Percentiles rank a stretch among this genome's conserved stretches.
Conservation (phyloP, 2,329 filamentous ascomycete species). For the Piedraia hortae region DNA sequence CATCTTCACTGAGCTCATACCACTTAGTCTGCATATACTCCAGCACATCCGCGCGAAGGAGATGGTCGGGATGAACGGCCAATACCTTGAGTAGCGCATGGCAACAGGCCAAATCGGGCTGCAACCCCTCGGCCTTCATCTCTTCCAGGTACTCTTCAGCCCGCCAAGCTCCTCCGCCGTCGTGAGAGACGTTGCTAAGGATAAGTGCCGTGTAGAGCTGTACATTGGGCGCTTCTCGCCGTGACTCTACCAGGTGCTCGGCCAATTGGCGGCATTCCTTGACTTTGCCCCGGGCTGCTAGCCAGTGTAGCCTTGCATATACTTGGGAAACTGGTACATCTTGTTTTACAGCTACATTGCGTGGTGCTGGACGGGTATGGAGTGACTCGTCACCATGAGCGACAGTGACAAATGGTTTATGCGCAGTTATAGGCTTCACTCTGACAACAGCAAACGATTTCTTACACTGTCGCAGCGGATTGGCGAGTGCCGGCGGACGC, state of each 20-base stretch:
- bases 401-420: no score
- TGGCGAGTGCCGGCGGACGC: no score
- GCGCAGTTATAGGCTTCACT: no score
- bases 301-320: constrained; percentile 23
- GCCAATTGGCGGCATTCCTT: constrained; percentile 21
- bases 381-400: no score
- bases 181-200: constrained; percentile 35
- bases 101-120: constrained; percentile 37
- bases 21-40: constrained; percentile 47
- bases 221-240: constrained; percentile 26
- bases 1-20: constrained; percentile 33
- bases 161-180: constrained; percentile 36
- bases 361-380: no score
- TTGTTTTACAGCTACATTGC: no score
- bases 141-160: constrained; percentile 41
- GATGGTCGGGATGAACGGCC: constrained; percentile 62
- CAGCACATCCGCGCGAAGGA: constrained; percentile 43
- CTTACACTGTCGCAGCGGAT: no score
- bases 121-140: constrained; percentile 34
- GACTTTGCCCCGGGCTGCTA: constrained; percentile 15
- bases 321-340: no score
- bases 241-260: constrained; percentile 29
- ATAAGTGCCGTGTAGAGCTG: constrained; percentile 50
- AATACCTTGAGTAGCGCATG: constrained; percentile 47
- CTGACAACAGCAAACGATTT: no score